Evolutionary conservation across 495 filamentous ascomycete species (phyloP).

Genomic region (Hypomontagnella monticulosa): DNA sequence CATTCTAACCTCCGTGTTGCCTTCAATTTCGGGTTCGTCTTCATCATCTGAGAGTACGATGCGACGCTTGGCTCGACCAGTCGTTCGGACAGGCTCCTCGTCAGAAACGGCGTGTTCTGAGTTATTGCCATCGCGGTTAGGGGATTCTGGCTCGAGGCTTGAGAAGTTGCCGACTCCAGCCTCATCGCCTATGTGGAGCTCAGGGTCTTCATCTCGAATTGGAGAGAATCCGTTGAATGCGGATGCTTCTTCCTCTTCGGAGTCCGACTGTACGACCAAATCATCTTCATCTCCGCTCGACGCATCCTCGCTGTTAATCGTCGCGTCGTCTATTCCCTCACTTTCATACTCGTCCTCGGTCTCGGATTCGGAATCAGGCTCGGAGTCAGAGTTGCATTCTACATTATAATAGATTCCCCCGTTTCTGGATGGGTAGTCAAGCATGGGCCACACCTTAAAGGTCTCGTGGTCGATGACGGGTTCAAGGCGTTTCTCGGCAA

Average conservation of each 20-base stretch:
- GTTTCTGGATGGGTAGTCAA: constrained; percentile 28
- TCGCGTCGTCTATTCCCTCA: constrained; percentile 41
- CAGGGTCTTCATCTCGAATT: constrained; percentile 13
- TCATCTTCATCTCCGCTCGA: constrained; percentile 34
- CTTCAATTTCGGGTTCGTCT: constrained; percentile 7
- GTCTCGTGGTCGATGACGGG: neutral
- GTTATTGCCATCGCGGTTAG: constrained; percentile 7
- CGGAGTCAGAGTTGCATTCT: neutral
- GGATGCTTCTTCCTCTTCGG: constrained; percentile 37
- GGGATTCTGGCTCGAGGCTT: constrained; percentile 29
- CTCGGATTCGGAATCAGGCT: constrained; percentile 8
- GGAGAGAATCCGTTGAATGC: constrained; percentile 41
- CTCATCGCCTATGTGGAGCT: constrained; percentile 6
- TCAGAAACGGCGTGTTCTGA: constrained; percentile 14
- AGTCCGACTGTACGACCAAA: constrained; percentile 26
- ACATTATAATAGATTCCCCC: constrained; percentile 14
- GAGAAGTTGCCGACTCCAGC: constrained; percentile 19
- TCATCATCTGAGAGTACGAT: constrained; percentile 44
- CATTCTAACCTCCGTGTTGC: neutral
- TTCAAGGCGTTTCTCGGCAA: constrained; percentile 11
- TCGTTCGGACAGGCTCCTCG: constrained; percentile 18
- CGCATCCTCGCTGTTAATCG: constrained; percentile 22
- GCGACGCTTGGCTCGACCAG: constrained; percentile 34
- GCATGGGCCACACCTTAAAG: constrained; percentile 42
- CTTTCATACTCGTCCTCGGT: constrained; percentile 38